Percentiles rank a stretch among this genome's conserved stretches.
Evolutionary conservation across 495 filamentous ascomycete genomes (phyloP).

Genomic region (Clavariopsis aquatica): DNA sequence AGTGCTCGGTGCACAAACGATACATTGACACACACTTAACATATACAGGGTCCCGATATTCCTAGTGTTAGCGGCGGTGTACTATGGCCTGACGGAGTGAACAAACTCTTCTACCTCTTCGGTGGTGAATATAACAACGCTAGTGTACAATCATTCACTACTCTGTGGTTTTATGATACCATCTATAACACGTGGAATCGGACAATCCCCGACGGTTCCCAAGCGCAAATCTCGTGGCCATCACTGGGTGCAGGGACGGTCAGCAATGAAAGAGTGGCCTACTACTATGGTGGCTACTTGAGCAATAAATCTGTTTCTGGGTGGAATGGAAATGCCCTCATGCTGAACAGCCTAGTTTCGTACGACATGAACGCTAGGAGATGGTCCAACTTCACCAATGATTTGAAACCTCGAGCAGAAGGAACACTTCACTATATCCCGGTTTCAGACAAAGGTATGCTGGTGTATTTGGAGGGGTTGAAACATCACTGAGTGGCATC

Average conservation of each 20-base stretch:
- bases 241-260: no score
- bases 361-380: conserved; percentile 48
- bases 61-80: conserved; percentile 49
- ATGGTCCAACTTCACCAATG: conserved; percentile 48
- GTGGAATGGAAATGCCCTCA: no score
- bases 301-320: conserved; percentile 49
- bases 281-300: conserved; percentile 53
- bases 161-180: conserved; percentile 49
- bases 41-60: no score
- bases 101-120: conserved; percentile 56
- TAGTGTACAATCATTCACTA: conserved; percentile 41
- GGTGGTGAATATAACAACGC: conserved; percentile 53
- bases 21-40: no score
- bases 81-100: conserved; percentile 54
- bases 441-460: conserved; percentile 53
- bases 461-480: conserved; percentile 56
- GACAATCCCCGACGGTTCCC: conserved; percentile 27
- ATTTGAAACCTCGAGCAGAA: conserved; percentile 49
- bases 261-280: conserved; percentile 44
- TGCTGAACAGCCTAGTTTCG: no score
- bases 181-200: conserved; percentile 47
- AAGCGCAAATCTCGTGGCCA: no score
- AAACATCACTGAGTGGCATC: not conserved
- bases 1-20: no score
- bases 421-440: conserved; percentile 52